These are phyloP conservation scores for Boeremia lycopersici DNA, from an alignment of 2,329 filamentous ascomycete genomes.

Conservation along the genomic window DNA sequence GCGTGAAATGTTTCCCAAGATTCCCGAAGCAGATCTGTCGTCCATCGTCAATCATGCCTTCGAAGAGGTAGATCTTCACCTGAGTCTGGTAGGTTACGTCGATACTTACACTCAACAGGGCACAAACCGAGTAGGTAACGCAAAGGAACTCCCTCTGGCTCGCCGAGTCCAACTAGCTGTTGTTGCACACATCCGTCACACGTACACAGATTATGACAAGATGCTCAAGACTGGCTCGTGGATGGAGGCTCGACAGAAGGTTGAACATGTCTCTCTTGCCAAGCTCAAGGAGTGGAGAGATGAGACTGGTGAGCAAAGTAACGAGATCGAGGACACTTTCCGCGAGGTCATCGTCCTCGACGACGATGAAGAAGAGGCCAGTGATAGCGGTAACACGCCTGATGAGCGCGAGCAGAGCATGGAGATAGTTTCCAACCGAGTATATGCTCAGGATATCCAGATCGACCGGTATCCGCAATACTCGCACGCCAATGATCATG, in stretches of 20 bases:
- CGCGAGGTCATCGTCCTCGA: slow-evolving; percentile 69
- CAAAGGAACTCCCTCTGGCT: slow-evolving; percentile 58
- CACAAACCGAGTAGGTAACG: slow-evolving; percentile 63
- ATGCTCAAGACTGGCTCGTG: slow-evolving; percentile 60
- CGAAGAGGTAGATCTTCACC: slow-evolving; percentile 54
- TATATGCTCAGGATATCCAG: slow-evolving; percentile 41
- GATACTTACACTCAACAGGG: slow-evolving; percentile 49
- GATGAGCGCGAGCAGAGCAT: slow-evolving; percentile 39
- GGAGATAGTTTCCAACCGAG: slow-evolving; percentile 42
- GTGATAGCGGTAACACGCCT: slow-evolving; percentile 41
- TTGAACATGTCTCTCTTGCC: slow-evolving; percentile 61
- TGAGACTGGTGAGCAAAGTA: slow-evolving; percentile 57
- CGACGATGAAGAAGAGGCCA: slow-evolving; percentile 60
- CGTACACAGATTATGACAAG: slow-evolving; percentile 67
- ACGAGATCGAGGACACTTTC: slow-evolving; percentile 66
- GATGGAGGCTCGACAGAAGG: slow-evolving; percentile 59
- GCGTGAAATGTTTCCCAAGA: slow-evolving; percentile 67
- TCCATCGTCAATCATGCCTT: slow-evolving; percentile 66
- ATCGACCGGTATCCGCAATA: slow-evolving; percentile 27
- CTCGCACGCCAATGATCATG: slow-evolving; percentile 18
- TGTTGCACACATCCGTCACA: slow-evolving; percentile 66
- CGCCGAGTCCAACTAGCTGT: slow-evolving; percentile 66
- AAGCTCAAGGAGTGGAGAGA: slow-evolving; percentile 68
- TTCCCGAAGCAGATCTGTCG: slow-evolving; percentile 63
- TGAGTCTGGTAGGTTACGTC: neutral